Evolutionary conservation across 1,139 yeast genomes (phyloP).

Genomic region (Nakaseomyces sp.): DNA sequence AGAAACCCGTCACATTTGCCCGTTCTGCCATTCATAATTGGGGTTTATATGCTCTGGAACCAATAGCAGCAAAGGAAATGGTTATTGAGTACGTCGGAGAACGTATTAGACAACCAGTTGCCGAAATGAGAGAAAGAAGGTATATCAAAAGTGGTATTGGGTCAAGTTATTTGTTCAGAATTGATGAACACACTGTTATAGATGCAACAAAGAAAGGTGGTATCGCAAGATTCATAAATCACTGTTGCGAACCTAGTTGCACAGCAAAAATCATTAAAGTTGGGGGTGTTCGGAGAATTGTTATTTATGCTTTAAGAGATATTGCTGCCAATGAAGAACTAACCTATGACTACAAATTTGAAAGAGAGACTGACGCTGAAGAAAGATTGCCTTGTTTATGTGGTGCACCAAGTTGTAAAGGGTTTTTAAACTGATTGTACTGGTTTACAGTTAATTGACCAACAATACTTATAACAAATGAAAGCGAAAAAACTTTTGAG

Average conservation of each 20-base stretch:
- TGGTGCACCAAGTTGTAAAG: slow-evolving; percentile 92
- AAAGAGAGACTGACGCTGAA: slow-evolving; percentile 80
- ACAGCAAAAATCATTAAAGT: slow-evolving; percentile 94
- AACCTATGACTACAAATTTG: slow-evolving; percentile 93
- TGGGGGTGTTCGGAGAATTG: slow-evolving; percentile 89
- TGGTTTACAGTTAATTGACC: background rate
- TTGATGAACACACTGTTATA: slow-evolving; percentile 88
- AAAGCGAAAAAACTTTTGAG: no score
- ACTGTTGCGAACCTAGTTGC: slow-evolving; percentile 95
- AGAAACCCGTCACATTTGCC: slow-evolving; percentile 91
- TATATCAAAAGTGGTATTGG: slow-evolving; percentile 91
- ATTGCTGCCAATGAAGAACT: slow-evolving; percentile 85
- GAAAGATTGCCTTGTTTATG: slow-evolving; percentile 88
- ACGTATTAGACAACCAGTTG: slow-evolving; percentile 85
- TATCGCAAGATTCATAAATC: slow-evolving; percentile 91
- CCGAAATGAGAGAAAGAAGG: slow-evolving; percentile 82
- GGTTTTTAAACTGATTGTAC: slow-evolving; percentile 57
- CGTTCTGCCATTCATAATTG: slow-evolving; percentile 95
- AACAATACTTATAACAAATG: no score
- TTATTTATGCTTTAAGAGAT: slow-evolving; percentile 84
- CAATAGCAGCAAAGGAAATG: slow-evolving; percentile 92
- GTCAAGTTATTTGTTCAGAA: slow-evolving; percentile 82
- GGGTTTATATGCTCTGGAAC: slow-evolving; percentile 94
- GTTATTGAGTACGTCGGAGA: slow-evolving; percentile 99
- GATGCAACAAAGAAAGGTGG: slow-evolving; percentile 98